A percentile compares a stretch with the other conserved stretches of the same genome.
phyloP scores from a whole-genome alignment of 1,139 yeast genomes.

The Scheffersomyces parashehatae region DNA sequence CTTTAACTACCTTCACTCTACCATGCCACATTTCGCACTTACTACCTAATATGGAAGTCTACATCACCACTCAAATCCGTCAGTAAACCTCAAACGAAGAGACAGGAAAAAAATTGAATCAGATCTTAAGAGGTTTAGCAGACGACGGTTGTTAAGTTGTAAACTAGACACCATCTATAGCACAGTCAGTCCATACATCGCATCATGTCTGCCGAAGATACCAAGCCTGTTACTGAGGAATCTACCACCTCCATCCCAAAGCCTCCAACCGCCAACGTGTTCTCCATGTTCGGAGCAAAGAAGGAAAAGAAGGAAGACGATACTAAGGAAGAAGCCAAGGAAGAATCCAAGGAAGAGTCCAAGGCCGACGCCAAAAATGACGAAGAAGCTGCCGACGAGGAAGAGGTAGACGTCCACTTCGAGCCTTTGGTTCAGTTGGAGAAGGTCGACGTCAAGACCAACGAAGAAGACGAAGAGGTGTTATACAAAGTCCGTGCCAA shows the following conservation, averaged over 20 bases:
- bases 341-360: slow-evolving; percentile 31
- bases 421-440: slow-evolving; percentile 95
- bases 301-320: slow-evolving; percentile 59
- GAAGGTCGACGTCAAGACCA: slow-evolving; percentile 94
- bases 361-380: slow-evolving; percentile 35
- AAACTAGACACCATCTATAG: too few species aligned
- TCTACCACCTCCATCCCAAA: slow-evolving; percentile 25
- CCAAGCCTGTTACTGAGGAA: slow-evolving; percentile 28
- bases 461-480: slow-evolving; percentile 94
- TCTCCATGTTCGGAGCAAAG: slow-evolving; percentile 90
- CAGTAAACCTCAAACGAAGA: slow-evolving; percentile 1
- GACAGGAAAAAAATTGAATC: slow-evolving; percentile 4
- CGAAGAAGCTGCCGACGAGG: slow-evolving; percentile 73
- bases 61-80: slow-evolving; percentile 3
- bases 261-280: slow-evolving; percentile 76
- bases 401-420: slow-evolving; percentile 92
- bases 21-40: neutral
- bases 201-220: slow-evolving; percentile 40
- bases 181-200: too few species aligned
- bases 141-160: slow-evolving; percentile 1
- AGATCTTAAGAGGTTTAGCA: neutral
- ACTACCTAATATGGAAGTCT: slow-evolving; percentile 14
- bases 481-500: slow-evolving; percentile 90
- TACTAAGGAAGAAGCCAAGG: slow-evolving; percentile 33
- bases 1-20: neutral